phyloP scores from a whole-genome alignment of 2,329 filamentous ascomycete genomes.

The Aureobasidium sp. region DNA sequence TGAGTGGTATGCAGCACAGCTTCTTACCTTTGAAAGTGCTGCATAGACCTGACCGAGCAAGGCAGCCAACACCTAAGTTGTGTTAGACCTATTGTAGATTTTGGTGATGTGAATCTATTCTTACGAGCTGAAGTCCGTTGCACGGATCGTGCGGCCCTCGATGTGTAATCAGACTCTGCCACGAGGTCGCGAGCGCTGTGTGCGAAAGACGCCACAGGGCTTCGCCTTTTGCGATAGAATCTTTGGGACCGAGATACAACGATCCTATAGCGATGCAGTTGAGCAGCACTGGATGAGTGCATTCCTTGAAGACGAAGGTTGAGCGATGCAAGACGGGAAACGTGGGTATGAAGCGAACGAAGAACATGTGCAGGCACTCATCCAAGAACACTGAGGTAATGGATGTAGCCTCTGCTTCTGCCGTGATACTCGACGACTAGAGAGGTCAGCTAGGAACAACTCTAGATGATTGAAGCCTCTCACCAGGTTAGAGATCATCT shows the following conservation, averaged over 20 bases:
- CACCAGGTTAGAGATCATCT: conserved; percentile 39
- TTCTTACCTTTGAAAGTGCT: conserved; percentile 28
- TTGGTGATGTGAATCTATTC: too few relatives aligned
- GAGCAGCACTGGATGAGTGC: conserved; percentile 37
- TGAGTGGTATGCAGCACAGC: too few relatives aligned
- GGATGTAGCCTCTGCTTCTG: conserved; percentile 38
- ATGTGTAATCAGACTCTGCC: conserved; percentile 40
- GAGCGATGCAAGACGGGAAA: conserved; percentile 40
- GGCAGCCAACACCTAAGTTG: conserved; percentile 31
- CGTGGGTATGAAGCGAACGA: conserved; percentile 40
- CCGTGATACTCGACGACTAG: conserved; percentile 38
- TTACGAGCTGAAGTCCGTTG: conserved; percentile 35
- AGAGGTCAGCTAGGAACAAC: not conserved
- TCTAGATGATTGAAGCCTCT: conserved; percentile 17
- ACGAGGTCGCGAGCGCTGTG: conserved; percentile 40
- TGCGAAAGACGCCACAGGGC: conserved; percentile 40
- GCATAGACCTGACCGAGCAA: conserved; percentile 40
- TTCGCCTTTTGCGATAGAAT: conserved; percentile 39
- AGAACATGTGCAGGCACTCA: conserved; percentile 43
- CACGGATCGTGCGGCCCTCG: conserved; percentile 38
- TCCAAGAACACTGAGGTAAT: conserved; percentile 42
- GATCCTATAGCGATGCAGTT: conserved; percentile 43
- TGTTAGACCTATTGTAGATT: too few relatives aligned
- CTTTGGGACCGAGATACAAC: conserved; percentile 38
- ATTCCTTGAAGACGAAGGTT: conserved; percentile 40